These are phyloP conservation scores for Cutaneotrichosporon mucoides DNA, from an alignment of 1,284 basidiomycete species.

Conservation along the genomic window DNA sequence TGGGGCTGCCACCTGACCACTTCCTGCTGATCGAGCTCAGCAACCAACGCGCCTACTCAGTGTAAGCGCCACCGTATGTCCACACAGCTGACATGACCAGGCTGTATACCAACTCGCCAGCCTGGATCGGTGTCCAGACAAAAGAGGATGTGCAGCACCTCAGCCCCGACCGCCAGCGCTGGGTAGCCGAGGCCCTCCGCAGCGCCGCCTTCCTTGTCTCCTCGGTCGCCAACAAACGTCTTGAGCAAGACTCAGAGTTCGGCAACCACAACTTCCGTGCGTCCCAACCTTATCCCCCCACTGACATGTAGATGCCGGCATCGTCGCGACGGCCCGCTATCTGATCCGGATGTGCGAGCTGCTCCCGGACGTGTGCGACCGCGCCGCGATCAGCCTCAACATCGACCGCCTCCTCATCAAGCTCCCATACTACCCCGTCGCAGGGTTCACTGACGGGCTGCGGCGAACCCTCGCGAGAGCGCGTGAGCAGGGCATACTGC, in stretches of 20 bases:
- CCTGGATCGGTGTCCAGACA: conserved; percentile 17
- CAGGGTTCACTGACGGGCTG: conserved; percentile 13
- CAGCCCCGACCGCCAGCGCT: conserved; percentile 10
- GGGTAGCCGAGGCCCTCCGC: conserved; percentile 12
- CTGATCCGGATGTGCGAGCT: conserved; percentile 23
- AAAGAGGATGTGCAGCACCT: conserved; percentile 12
- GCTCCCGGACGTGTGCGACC: conserved; percentile 14
- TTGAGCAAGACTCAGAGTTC: conserved; percentile 17
- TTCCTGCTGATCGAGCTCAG: conserved; percentile 24
- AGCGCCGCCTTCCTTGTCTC: conserved; percentile 12
- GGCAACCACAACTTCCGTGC: conserved; percentile 21
- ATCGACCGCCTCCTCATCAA: conserved; percentile 19
- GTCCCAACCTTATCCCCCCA: background rate
- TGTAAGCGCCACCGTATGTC: conserved; percentile 3
- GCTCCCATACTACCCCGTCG: conserved; percentile 11
- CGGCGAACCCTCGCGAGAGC: conserved; percentile 14
- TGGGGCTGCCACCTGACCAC: conserved; percentile 15
- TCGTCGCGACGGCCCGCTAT: conserved; percentile 19
- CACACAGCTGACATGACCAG: background rate
- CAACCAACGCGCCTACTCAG: conserved; percentile 14
- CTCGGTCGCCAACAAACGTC: conserved; percentile 9
- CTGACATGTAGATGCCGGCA: conserved; percentile 16
- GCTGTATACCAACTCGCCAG: conserved; percentile 14
- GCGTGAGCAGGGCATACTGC: conserved; percentile 15
- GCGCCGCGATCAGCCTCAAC: conserved; percentile 15